Conservation (phyloP, 2,329 filamentous ascomycete species). For the Periconia digitata region DNA sequence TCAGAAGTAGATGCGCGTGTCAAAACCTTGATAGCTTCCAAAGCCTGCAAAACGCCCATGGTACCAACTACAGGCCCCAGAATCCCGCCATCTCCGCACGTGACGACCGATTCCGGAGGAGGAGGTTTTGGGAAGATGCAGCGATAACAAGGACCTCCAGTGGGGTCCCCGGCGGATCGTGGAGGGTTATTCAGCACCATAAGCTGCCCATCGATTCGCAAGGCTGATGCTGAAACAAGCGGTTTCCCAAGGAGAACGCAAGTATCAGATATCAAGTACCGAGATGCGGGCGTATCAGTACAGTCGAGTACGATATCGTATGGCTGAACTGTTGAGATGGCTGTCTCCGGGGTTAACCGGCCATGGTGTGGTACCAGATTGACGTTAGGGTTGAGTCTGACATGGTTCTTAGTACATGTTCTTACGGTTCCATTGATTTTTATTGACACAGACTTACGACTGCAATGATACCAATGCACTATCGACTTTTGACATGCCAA, state of each 20-base stretch:
- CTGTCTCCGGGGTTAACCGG: slow-evolving; percentile 70
- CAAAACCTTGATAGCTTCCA: slow-evolving; percentile 86
- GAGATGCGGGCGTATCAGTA: slow-evolving; percentile 87
- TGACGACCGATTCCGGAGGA: slow-evolving; percentile 77
- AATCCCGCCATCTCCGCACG: slow-evolving; percentile 91
- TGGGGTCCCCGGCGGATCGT: slow-evolving; percentile 55
- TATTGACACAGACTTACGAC: slow-evolving; percentile 42
- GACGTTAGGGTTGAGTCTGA: slow-evolving; percentile 71
- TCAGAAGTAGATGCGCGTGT: slow-evolving; percentile 40
- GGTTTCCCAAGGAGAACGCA: slow-evolving; percentile 79
- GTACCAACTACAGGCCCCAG: slow-evolving; percentile 87
- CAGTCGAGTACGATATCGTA: slow-evolving; percentile 93
- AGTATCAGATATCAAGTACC: slow-evolving; percentile 89
- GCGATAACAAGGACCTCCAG: slow-evolving; percentile 84
- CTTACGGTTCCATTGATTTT: not conserved
- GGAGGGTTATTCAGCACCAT: slow-evolving; percentile 85
- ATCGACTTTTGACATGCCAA: slow-evolving; percentile 78
- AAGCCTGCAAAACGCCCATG: slow-evolving; percentile 90
- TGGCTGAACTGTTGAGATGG: slow-evolving; percentile 62
- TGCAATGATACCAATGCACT: slow-evolving; percentile 58
- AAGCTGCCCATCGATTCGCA: slow-evolving; percentile 86
- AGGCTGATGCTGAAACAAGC: slow-evolving; percentile 84
- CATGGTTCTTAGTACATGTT: not conserved
- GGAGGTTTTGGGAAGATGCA: slow-evolving; percentile 90
- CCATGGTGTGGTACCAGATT: slow-evolving; percentile 63